These are phyloP conservation scores for Selenicereus undatus DNA, from an alignment of 148 eudicot genomes.

Conservation along the genomic window DNA sequence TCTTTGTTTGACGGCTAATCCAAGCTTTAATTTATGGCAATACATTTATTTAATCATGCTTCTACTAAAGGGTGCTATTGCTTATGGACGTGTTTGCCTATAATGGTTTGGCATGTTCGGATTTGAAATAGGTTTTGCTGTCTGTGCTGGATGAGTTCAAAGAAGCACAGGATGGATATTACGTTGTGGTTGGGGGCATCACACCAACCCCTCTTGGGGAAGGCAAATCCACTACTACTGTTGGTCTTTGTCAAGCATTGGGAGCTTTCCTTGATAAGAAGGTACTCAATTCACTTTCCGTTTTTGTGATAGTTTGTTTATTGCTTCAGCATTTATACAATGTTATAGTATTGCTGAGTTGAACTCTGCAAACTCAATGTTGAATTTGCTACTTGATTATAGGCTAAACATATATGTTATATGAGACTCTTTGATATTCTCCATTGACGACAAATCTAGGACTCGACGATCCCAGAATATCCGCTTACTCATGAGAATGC, in stretches of 20 bases:
- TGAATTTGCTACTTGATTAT: not conserved
- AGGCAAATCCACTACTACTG: slow-evolving; percentile 98
- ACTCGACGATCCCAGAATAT: not conserved
- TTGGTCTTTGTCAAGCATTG: slow-evolving; percentile 95
- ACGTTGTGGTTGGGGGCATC: slow-evolving; percentile 97
- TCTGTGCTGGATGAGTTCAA: slow-evolving; percentile 71
- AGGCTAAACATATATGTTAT: no score
- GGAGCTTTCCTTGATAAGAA: slow-evolving; percentile 97
- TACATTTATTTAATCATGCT: slow-evolving; percentile 2
- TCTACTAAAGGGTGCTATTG: not conserved
- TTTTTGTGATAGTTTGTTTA: not conserved
- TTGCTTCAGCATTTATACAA: not conserved
- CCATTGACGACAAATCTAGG: not conserved
- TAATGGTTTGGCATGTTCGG: not conserved
- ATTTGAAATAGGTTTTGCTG: slow-evolving; percentile 57
- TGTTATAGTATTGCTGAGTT: not conserved
- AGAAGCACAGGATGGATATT: slow-evolving; percentile 72
- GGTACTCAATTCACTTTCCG: slow-evolving; percentile 34
- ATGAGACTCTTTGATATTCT: not conserved
- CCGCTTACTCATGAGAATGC: not conserved
- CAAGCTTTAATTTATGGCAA: not conserved
- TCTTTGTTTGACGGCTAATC: not conserved
- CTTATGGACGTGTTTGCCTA: not conserved
- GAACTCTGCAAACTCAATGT: not conserved
- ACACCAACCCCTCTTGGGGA: slow-evolving; percentile 99